Base-by-base conservation (phyloP, 805 yeast species). In the Yarrowia bubula region DNA sequence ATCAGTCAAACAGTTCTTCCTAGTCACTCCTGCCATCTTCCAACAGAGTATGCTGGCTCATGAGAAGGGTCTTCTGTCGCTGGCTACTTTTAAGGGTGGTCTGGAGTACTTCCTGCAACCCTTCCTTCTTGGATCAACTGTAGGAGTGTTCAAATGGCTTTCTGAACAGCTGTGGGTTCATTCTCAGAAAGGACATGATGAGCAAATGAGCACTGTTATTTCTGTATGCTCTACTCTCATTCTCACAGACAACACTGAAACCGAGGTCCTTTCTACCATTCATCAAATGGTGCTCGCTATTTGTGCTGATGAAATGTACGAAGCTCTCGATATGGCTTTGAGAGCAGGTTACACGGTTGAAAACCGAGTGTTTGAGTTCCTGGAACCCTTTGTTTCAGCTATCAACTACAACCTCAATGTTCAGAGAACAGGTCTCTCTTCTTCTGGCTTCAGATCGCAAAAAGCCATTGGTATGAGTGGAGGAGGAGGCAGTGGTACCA, bases 101-200 rank as follows among this genome's bases (percentile, higher is more conserved):
- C 78, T 93, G 39, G 98, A 92, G 71, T 91, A 92, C 71, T 88
- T 93, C 69, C 79, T 89, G 50, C 97, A 92, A 71, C 88, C 90
- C 2, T 89, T 90, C 68, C 78, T 93, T 68, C 78, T 89, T 1
- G 78, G 83, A 8, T 82, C 87, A 11, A 71, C 86, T 38, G 76
- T 83, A 6, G 83, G 84, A n/a, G 81, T 86, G 2, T 71, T 84
- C 73, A 83, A 70, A 69, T 88, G 81, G 83, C 75, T 76, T 28
- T 78, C 78, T 55, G 74, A 78, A 22, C 79, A 79, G 55, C 72
- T 84, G 5, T 76, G 77, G 75, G 43, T 32, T 3, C 51, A 43
- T 10, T 39, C 61, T 3, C 64, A 58, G 35, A 42, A 58, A 42
- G 61, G 61, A 1, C 61, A 55, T 13, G 51, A 44, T 6, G 64